Conservation (phyloP, 805 yeast genomes). For the Candida gorgasii region DNA sequence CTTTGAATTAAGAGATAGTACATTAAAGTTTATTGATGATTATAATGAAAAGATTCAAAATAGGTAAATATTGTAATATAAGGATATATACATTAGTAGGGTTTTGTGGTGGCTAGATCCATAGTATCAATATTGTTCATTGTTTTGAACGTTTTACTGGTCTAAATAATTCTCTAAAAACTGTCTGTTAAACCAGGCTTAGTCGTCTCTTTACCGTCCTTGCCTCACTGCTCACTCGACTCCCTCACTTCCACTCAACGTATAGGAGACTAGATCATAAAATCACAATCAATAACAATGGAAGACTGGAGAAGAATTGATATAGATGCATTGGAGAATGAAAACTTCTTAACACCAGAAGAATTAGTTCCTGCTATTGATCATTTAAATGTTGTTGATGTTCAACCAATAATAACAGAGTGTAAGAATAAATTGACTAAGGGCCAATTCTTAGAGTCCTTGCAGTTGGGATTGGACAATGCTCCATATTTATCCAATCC, state of each 20-base stretch:
- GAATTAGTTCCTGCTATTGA: conserved; percentile 59
- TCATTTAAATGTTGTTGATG: conserved; percentile 44
- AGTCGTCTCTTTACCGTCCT: no score
- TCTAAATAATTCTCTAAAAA: neutral
- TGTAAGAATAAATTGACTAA: conserved; percentile 64
- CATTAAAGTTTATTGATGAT: conserved; percentile 45
- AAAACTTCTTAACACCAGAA: conserved; percentile 60
- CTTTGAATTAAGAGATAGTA: conserved; percentile 35
- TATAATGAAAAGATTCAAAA: conserved; percentile 20
- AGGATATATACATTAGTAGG: neutral
- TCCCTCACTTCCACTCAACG: no score
- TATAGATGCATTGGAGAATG: conserved; percentile 88
- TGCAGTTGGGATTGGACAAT: conserved; percentile 58
- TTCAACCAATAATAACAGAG: conserved; percentile 54
- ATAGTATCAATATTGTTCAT: no score
- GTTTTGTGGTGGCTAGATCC: no score
- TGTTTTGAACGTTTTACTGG: neutral
- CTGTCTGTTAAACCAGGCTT: no score
- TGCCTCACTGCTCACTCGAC: conserved; percentile 2
- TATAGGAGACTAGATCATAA: neutral
- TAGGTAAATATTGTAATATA: neutral
- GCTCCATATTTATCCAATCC: conserved; percentile 85
- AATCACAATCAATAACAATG: conserved; percentile 23
- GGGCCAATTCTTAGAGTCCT: conserved; percentile 72
- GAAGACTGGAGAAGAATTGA: conserved; percentile 94